Conservation (phyloP, 495 filamentous ascomycete species). For the Penicillium samsonianum region DNA sequence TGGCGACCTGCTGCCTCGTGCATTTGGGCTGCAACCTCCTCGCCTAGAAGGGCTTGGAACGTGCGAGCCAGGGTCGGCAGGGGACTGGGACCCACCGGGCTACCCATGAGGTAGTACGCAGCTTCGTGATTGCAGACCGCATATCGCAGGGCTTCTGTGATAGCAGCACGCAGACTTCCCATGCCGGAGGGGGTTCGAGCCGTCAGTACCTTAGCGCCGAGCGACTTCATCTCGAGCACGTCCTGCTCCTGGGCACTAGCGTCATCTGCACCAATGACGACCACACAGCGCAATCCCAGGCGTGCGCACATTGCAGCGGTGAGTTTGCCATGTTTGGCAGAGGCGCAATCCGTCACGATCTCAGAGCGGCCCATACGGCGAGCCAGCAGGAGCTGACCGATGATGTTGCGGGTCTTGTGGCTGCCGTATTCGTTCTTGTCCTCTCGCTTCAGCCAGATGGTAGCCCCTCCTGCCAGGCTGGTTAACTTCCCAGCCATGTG, state of each 20-base stretch:
- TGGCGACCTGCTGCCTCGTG: slow-evolving; percentile 20
- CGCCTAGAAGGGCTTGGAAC: slow-evolving; percentile 37
- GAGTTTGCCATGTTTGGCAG: slow-evolving; percentile 35
- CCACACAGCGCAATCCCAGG: slow-evolving; percentile 31
- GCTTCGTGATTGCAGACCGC: slow-evolving; percentile 33
- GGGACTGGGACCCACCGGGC: slow-evolving; percentile 35
- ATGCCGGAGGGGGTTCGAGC: slow-evolving; percentile 31
- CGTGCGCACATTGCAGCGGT: slow-evolving; percentile 38
- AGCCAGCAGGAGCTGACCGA: slow-evolving; percentile 38
- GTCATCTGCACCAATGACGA: slow-evolving; percentile 37
- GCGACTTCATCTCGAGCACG: slow-evolving; percentile 33
- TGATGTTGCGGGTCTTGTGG: slow-evolving; percentile 35
- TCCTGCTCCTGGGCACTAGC: slow-evolving; percentile 30
- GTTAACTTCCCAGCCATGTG: slow-evolving; percentile 32
- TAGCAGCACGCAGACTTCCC: slow-evolving; percentile 34
- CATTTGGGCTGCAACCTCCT: slow-evolving; percentile 36
- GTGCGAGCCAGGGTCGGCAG: slow-evolving; percentile 35
- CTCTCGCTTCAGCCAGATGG: slow-evolving; percentile 40
- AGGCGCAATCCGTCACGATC: slow-evolving; percentile 38
- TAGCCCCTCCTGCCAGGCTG: slow-evolving; percentile 26
- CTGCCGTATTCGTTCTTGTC: slow-evolving; percentile 34
- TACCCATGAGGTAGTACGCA: slow-evolving; percentile 37
- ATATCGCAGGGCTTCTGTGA: slow-evolving; percentile 38
- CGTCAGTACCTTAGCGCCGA: slow-evolving; percentile 34
- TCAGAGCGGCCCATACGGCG: slow-evolving; percentile 33